Evolutionary conservation across 169 alveolate species (phyloP).

Genomic region (Cryptosporidium meleagridis): DNA sequence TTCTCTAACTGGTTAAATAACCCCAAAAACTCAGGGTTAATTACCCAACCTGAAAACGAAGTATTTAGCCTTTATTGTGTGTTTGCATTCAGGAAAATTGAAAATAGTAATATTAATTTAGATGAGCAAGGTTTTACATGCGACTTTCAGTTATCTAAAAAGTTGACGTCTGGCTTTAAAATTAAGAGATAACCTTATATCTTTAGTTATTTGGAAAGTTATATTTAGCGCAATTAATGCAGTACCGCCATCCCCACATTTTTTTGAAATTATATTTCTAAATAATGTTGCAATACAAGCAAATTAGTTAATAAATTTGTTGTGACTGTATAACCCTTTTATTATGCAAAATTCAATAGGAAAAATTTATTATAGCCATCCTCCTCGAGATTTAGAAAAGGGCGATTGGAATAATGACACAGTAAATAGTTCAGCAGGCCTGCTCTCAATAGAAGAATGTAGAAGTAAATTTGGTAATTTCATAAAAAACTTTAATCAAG

Average conservation of each 20-base stretch:
- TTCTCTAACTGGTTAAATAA: slow-evolving; percentile 66
- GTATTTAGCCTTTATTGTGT: slow-evolving; percentile 47
- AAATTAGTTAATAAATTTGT: not conserved
- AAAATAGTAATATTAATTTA: not conserved
- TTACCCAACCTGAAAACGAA: slow-evolving; percentile 51
- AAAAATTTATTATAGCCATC: slow-evolving; percentile 42
- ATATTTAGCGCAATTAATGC: not conserved
- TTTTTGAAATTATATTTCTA: not conserved
- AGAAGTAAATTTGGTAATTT: slow-evolving; percentile 55
- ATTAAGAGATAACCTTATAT: slow-evolving; percentile 8
- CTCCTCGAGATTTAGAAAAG: not conserved
- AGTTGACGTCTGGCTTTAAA: slow-evolving; percentile 23
- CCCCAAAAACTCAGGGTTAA: slow-evolving; percentile 31
- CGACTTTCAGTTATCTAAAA: not conserved
- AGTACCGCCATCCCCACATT: slow-evolving; percentile 30
- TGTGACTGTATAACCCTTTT: not conserved
- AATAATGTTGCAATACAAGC: not conserved
- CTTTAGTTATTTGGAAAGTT: not conserved
- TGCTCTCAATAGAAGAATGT: slow-evolving; percentile 56
- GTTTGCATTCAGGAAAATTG: slow-evolving; percentile 33
- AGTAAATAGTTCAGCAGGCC: not conserved
- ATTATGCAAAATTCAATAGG: slow-evolving; percentile 36
- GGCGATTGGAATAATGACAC: slow-evolving; percentile 40
- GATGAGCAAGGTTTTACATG: not conserved
- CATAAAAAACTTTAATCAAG: slow-evolving; percentile 74